Percentiles rank a stretch among this genome's conserved stretches.
Conservation (phyloP, 2,329 filamentous ascomycete species). For the Nakataea oryzae region DNA sequence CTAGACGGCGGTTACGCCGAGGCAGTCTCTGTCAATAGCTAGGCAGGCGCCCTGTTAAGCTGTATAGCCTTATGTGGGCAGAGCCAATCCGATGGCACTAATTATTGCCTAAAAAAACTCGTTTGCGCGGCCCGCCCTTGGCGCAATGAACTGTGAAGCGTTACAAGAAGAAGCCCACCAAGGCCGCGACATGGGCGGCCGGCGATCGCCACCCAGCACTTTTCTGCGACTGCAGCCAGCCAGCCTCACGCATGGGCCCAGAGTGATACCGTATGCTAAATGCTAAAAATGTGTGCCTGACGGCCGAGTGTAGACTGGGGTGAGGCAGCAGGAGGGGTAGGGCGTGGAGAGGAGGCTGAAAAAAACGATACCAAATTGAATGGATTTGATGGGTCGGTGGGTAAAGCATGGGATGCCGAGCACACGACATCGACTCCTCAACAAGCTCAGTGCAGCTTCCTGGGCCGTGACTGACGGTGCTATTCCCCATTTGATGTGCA, state of each 20-base stretch:
- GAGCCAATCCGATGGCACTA: not conserved
- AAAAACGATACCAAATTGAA: not conserved
- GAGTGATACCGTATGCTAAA: no score
- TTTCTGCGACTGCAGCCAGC: no score
- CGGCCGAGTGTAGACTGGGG: no score
- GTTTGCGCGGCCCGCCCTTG: not conserved
- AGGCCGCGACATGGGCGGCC: not conserved
- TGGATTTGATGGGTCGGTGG: not conserved
- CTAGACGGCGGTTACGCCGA: no score
- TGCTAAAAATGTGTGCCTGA: not conserved
- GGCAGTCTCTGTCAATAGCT: not conserved
- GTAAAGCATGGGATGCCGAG: not conserved
- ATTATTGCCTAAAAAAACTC: not conserved
- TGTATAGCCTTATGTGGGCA: not conserved
- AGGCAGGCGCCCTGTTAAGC: not conserved
- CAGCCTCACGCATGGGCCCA: no score
- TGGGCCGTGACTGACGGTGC: not conserved
- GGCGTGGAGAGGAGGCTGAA: not conserved
- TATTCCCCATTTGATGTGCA: not conserved
- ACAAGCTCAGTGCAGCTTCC: not conserved
- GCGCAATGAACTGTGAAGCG: not conserved
- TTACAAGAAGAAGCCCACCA: not conserved
- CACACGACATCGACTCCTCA: not conserved
- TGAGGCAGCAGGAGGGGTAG: not conserved
- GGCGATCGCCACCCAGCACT: no score